Conservation (phyloP, 192 early-diverging fungal genomes). For the Ramicandelaber brevisporus region DNA sequence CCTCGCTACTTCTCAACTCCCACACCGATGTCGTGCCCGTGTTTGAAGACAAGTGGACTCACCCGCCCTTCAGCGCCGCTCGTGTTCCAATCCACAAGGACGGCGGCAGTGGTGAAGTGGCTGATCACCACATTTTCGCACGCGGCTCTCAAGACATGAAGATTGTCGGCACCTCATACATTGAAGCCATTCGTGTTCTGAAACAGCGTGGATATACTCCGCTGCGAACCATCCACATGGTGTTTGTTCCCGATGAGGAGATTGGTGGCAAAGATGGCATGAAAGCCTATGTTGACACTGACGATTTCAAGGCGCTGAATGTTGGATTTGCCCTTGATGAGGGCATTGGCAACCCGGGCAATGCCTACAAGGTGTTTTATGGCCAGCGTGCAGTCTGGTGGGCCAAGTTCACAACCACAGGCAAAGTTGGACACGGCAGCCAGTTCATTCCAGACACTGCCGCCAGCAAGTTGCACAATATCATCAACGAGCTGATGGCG, state of each 20-base stretch:
- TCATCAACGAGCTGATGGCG: constrained; percentile 39
- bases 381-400: constrained; percentile 72
- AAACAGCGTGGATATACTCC: constrained; percentile 23
- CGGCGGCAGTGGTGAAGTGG: no score
- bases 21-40: constrained; percentile 86
- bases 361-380: constrained; percentile 50
- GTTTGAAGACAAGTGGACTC: constrained; percentile 43
- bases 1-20: constrained; percentile 50
- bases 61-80: constrained; percentile 47
- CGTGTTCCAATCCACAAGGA: constrained; percentile 20
- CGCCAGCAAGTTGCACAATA: constrained; percentile 30
- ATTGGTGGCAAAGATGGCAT: constrained; percentile 64
- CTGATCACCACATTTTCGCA: constrained; percentile 40
- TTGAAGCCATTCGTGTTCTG: constrained; percentile 50
- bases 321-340: constrained; percentile 70
- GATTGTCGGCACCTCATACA: constrained; percentile 55
- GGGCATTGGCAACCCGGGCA: constrained; percentile 42
- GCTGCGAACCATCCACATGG: constrained; percentile 41
- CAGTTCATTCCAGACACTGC: constrained; percentile 57
- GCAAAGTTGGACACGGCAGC: constrained; percentile 57
- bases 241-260: constrained; percentile 69
- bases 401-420: constrained; percentile 39
- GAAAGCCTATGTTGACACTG: constrained; percentile 30
- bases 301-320: constrained; percentile 42
- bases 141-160: constrained; percentile 83